Evolutionary conservation across 176 grass and related monocot species (phyloP).

Genomic region (Lolium rigidum): DNA sequence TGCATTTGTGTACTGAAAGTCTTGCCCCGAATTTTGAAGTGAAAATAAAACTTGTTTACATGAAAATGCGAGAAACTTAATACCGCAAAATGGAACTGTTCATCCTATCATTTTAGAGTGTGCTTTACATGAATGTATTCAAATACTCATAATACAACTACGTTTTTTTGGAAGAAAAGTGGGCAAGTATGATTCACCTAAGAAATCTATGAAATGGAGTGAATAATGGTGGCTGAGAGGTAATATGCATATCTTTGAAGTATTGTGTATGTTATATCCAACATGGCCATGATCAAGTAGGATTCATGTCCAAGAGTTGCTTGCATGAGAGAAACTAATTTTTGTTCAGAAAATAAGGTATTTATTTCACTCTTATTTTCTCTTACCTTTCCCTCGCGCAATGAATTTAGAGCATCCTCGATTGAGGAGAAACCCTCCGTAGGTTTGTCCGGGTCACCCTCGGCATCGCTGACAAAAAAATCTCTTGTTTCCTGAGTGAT

Average conservation of each 20-base stretch:
- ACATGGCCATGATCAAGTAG: constrained; percentile 9
- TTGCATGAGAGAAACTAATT: constrained; percentile 3
- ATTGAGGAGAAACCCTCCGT: constrained; percentile 78
- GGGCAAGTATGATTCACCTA: not conserved
- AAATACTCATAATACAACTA: not conserved
- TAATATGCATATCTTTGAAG: not conserved
- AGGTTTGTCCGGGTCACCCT: constrained; percentile 81
- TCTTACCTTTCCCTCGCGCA: constrained; percentile 73
- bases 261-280: not conserved
- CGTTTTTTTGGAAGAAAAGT: not conserved
- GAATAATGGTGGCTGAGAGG: not conserved
- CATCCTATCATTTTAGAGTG: not conserved
- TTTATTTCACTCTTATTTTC: not conserved
- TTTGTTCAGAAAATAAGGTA: constrained; percentile 1
- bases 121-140: not conserved
- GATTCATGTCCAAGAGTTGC: not conserved
- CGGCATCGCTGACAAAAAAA: constrained; percentile 91
- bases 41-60: not conserved
- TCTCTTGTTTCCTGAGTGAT: constrained; percentile 84
- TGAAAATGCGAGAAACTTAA: not conserved
- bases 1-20: not conserved
- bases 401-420: constrained; percentile 67
- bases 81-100: not conserved
- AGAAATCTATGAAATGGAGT: not conserved
- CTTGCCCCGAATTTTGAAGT: not conserved